Percentiles rank a stretch among this genome's conserved stretches.
Evolutionary conservation across 768 basidiomycete genomes (phyloP).

Genomic region (Termitomyces sp.): DNA sequence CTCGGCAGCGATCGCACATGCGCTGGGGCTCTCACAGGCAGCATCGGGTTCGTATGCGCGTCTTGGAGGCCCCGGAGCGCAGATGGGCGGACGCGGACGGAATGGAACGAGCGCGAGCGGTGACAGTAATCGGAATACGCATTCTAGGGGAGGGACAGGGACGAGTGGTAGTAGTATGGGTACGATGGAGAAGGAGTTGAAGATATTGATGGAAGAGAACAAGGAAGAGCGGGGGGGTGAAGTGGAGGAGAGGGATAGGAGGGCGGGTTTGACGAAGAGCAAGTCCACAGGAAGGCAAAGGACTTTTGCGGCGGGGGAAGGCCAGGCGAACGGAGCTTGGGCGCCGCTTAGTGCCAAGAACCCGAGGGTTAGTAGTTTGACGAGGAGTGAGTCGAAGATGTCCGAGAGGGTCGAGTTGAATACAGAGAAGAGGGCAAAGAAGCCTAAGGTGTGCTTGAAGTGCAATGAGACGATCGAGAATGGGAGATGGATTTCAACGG

Average conservation of each 20-base stretch:
- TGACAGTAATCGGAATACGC: conserved; percentile 22
- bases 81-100: conserved; percentile 17
- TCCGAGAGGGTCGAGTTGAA: conserved; percentile 52
- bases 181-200: conserved; percentile 32
- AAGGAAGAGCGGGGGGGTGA: conserved; percentile 9
- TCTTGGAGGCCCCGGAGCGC: conserved; percentile 32
- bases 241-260: conserved; percentile 17
- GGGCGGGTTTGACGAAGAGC: conserved; percentile 24
- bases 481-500: conserved; percentile 78
- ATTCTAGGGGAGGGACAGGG: conserved; percentile 22
- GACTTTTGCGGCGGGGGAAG: conserved; percentile 4
- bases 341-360: conserved; percentile 11
- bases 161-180: conserved; percentile 14
- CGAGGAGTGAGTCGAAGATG: conserved; percentile 28
- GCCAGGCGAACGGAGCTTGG: conserved; percentile 7
- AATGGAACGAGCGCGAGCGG: conserved; percentile 18
- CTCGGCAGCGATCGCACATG: conserved; percentile 34
- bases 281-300: conserved; percentile 25
- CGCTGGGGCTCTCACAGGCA: conserved; percentile 36
- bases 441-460: conserved; percentile 51
- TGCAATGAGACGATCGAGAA: conserved; percentile 71
- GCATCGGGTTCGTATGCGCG: conserved; percentile 31
- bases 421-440: conserved; percentile 27
- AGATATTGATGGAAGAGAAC: conserved; percentile 41
- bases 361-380: conserved; percentile 5